These are phyloP conservation scores for Ascochyta lentis DNA, from an alignment of 2,329 filamentous ascomycete genomes.

Conservation along the genomic window DNA sequence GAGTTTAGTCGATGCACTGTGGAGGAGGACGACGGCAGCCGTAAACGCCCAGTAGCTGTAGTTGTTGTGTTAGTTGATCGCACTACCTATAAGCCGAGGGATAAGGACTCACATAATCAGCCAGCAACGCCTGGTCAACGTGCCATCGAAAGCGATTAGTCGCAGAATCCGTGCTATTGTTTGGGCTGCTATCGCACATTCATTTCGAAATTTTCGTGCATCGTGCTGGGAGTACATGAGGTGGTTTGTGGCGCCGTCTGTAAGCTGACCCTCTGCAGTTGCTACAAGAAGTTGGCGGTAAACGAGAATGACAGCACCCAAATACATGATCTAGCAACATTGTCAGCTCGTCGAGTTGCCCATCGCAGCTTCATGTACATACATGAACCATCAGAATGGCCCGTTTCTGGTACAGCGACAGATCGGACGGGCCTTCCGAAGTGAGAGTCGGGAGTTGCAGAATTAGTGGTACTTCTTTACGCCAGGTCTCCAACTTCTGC, in stretches of 20 bases:
- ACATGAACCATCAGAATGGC: slow-evolving; percentile 49
- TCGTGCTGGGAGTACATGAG: slow-evolving; percentile 37
- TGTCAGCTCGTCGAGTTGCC: background rate
- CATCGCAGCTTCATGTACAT: slow-evolving; percentile 4
- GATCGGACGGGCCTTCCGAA: slow-evolving; percentile 28
- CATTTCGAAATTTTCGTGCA: slow-evolving; percentile 35
- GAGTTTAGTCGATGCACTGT: slow-evolving; percentile 44
- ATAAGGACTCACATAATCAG: slow-evolving; percentile 42
- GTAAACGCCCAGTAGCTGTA: slow-evolving; percentile 48
- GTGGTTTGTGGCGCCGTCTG: slow-evolving; percentile 30
- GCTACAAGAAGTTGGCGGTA: slow-evolving; percentile 46
- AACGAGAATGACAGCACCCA: slow-evolving; percentile 46
- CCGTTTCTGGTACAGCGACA: slow-evolving; percentile 42
- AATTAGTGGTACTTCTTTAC: slow-evolving; percentile 37
- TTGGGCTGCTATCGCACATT: slow-evolving; percentile 45
- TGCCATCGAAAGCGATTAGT: slow-evolving; percentile 44
- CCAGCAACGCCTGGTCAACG: slow-evolving; percentile 48
- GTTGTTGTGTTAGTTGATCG: background rate
- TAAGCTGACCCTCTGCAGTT: slow-evolving; percentile 40
- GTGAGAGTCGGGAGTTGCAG: slow-evolving; percentile 43
- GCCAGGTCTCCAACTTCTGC: slow-evolving; percentile 45
- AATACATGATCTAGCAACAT: slow-evolving; percentile 44
- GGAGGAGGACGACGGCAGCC: slow-evolving; percentile 44
- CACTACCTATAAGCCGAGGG: too few species aligned
- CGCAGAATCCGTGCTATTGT: slow-evolving; percentile 45